phyloP scores from a whole-genome alignment of 2,329 filamentous ascomycete genomes.

The Colletotrichum sp. region DNA sequence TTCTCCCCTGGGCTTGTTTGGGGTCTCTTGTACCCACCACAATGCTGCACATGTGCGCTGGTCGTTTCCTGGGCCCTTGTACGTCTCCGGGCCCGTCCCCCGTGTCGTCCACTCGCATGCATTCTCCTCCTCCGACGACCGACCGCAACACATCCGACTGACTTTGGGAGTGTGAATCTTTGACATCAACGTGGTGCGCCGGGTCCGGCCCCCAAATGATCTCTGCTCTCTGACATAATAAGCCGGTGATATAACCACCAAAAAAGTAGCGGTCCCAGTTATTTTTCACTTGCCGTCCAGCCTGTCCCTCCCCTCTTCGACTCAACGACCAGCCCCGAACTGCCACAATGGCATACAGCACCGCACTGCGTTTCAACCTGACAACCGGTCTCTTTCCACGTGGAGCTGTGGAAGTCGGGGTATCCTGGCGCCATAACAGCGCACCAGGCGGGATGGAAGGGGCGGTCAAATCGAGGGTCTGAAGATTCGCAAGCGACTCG shows the following conservation, averaged over 20 bases:
- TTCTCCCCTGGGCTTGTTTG: not conserved
- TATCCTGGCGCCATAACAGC: not conserved
- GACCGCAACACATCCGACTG: not conserved
- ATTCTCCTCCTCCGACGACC: not conserved
- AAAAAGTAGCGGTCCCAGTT: not conserved
- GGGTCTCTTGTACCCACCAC: not conserved
- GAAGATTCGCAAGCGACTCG: not conserved
- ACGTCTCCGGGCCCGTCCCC: not conserved
- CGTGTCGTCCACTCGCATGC: not conserved
- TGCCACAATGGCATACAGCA: not conserved
- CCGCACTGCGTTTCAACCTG: not conserved
- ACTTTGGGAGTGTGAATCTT: not conserved
- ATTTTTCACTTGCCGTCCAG: not conserved
- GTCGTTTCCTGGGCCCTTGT: not conserved
- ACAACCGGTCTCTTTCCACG: slow-evolving; percentile 2
- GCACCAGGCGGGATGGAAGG: not conserved
- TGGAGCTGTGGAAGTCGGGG: slow-evolving; percentile 3
- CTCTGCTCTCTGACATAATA: not conserved
- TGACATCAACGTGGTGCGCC: not conserved
- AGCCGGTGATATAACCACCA: not conserved
- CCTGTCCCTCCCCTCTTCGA: not conserved
- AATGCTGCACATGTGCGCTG: not conserved
- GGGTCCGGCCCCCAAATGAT: not conserved
- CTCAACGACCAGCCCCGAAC: not conserved
- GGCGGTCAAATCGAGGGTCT: not conserved